Conservation (phyloP, 768 basidiomycete species). For the Symmetrospora coprosmae region DNA sequence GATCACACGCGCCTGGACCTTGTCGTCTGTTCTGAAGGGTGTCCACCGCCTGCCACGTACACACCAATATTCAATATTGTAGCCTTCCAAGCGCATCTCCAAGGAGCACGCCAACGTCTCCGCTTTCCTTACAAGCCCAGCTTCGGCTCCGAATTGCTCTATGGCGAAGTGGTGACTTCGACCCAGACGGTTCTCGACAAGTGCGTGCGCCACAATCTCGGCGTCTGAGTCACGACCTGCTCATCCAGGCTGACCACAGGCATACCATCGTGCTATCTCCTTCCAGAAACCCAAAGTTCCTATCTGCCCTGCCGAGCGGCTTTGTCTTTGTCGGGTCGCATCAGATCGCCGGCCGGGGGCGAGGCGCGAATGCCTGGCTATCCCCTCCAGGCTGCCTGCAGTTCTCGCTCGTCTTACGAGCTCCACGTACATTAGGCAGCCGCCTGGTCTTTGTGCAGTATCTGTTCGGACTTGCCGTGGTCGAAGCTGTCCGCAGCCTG, state of each 20-base stretch:
- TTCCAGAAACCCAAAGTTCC: conserved; percentile 38
- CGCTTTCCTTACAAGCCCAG: background rate
- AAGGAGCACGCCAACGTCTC: background rate
- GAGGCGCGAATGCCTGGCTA: conserved; percentile 80
- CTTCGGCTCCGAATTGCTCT: conserved; percentile 43
- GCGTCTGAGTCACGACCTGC: no score
- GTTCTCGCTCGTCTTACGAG: conserved; percentile 60
- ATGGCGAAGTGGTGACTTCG: conserved; percentile 78
- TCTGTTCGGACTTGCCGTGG: conserved; percentile 74
- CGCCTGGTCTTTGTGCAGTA: conserved; percentile 89
- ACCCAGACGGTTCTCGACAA: conserved; percentile 90
- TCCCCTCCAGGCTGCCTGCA: conserved; percentile 80
- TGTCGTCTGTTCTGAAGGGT: conserved; percentile 31
- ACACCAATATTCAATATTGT: conserved; percentile 62
- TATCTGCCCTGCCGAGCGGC: conserved; percentile 57
- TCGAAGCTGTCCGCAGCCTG: conserved; percentile 50
- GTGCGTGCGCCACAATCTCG: no score
- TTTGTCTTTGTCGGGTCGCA: conserved; percentile 69
- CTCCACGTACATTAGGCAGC: conserved; percentile 45
- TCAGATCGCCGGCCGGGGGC: conserved; percentile 74
- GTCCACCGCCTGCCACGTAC: conserved; percentile 37
- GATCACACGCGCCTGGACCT: conserved; percentile 31
- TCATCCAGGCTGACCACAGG: conserved; percentile 9
- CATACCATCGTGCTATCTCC: background rate
- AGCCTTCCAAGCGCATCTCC: conserved; percentile 44